Base-by-base conservation (phyloP, 2,329 filamentous ascomycete species). In the Tolypocladium tundrense region DNA sequence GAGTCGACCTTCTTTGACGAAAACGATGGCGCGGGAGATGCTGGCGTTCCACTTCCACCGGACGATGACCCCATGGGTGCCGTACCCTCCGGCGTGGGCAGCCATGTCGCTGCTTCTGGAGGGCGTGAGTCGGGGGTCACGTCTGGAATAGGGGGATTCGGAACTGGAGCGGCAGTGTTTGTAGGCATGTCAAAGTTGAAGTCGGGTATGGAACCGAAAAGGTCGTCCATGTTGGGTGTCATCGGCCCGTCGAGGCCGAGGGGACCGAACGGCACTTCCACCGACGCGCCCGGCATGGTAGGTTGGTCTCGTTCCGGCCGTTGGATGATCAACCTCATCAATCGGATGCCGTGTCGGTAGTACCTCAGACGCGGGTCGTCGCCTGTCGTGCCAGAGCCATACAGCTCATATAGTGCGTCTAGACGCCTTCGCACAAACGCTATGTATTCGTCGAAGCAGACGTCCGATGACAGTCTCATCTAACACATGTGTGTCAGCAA, bases 391-490 rank as follows among this genome's bases (percentile, higher is more conserved):
- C 35, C 9, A 6, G 14, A 43, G 19, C 58, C 42, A 37, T 59
- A 61, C n/a, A 59, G 59, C 14, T 59, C 53, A 63, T 81, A 82
- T 5, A 82, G 66, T 9, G 63, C 66, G 55, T 79, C 72, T 59
- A 77, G 78, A 6, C 77, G 69, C 3, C 61, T 59, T 57, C 77
- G 71, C 11, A 79, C 72, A 43, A 67, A 60, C 1, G 72, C 71
- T 2, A 75, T 70, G 58, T 75, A 83, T 7, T 66, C 61, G 58
- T 75, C 72, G 56, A 77, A 77, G 60, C 74, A 77, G 10, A 62
- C 57, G 7, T 67, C 62, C 0, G 70, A 60, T 9, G 70, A 64
- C 42, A 81, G 65, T 43, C 62, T 72, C 21, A 66, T 69, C 78
- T 79, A 53, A 52, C 21, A 1, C 31, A 7, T 31, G 3, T 37